Conservation (phyloP, 2,329 filamentous ascomycete genomes). For the Huntiella omanensis region DNA sequence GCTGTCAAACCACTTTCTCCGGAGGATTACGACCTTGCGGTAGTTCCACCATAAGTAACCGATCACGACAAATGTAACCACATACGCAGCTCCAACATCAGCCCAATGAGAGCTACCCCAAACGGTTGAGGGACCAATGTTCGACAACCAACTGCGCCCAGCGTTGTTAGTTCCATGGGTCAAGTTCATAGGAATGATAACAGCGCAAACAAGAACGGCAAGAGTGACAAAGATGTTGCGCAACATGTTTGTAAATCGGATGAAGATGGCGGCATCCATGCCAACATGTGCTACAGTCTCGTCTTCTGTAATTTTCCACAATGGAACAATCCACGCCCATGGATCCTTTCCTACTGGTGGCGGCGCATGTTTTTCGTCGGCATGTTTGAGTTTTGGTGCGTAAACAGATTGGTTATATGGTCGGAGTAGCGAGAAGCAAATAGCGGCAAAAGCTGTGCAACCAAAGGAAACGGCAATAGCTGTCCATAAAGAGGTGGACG, state of each 20-base stretch:
- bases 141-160: slow-evolving; percentile 31
- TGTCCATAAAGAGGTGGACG: slow-evolving; percentile 46
- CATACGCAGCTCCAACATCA: slow-evolving; percentile 38
- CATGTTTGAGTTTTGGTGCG: slow-evolving; percentile 81
- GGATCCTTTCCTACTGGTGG: slow-evolving; percentile 73
- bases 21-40: slow-evolving; percentile 47
- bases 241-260: slow-evolving; percentile 79
- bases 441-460: slow-evolving; percentile 51
- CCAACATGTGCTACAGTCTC: slow-evolving; percentile 67
- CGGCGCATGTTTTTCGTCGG: slow-evolving; percentile 75
- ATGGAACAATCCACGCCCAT: slow-evolving; percentile 68
- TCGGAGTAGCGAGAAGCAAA: slow-evolving; percentile 74
- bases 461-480: slow-evolving; percentile 66
- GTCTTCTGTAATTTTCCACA: slow-evolving; percentile 60
- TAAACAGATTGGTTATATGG: slow-evolving; percentile 88
- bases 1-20: slow-evolving; percentile 66
- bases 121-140: slow-evolving; percentile 40
- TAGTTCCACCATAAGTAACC: slow-evolving; percentile 88
- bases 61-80: slow-evolving; percentile 56
- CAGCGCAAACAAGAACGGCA: slow-evolving; percentile 50
- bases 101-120: slow-evolving; percentile 36
- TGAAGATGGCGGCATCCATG: slow-evolving; percentile 77
- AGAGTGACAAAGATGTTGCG: slow-evolving; percentile 71
- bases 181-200: slow-evolving; percentile 70
- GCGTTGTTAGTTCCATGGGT: slow-evolving; percentile 15